Evolutionary conservation across 1,139 yeast genomes (phyloP).

Genomic region (Pichia sp.): DNA sequence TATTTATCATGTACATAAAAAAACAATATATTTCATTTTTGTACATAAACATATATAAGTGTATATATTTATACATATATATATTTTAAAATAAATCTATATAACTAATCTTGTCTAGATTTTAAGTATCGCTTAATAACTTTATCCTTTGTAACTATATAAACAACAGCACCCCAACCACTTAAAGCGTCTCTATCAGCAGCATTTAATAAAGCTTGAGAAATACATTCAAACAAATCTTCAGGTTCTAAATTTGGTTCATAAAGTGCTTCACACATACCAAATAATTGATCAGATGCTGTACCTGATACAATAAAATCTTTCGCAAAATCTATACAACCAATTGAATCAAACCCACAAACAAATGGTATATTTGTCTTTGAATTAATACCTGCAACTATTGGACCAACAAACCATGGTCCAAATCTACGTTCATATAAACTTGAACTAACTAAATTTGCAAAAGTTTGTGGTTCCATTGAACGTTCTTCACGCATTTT

Average conservation of each 20-base stretch:
- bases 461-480: slow-evolving; percentile 90
- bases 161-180: slow-evolving; percentile 98
- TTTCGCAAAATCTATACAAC: slow-evolving; percentile 91
- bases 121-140: slow-evolving; percentile 81
- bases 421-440: slow-evolving; percentile 91
- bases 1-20: too few relatives aligned
- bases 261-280: slow-evolving; percentile 97
- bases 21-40: too few relatives aligned
- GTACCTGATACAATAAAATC: slow-evolving; percentile 98
- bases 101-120: slow-evolving; percentile 78
- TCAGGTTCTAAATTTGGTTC: slow-evolving; percentile 94
- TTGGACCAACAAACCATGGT: slow-evolving; percentile 94
- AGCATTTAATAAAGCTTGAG: slow-evolving; percentile 90
- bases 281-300: slow-evolving; percentile 90
- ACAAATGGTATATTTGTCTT: slow-evolving; percentile 80
- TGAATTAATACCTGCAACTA: slow-evolving; percentile 89
- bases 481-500: slow-evolving; percentile 86
- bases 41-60: too few relatives aligned
- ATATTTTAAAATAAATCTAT: background rate
- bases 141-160: slow-evolving; percentile 86
- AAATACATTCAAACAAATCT: slow-evolving; percentile 90
- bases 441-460: slow-evolving; percentile 85
- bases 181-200: slow-evolving; percentile 96
- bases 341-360: slow-evolving; percentile 94
- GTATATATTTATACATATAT: too few relatives aligned